These are phyloP conservation scores for Globisporangium barbulae DNA, from an alignment of 352 stramenopile species.

Conservation along the genomic window DNA sequence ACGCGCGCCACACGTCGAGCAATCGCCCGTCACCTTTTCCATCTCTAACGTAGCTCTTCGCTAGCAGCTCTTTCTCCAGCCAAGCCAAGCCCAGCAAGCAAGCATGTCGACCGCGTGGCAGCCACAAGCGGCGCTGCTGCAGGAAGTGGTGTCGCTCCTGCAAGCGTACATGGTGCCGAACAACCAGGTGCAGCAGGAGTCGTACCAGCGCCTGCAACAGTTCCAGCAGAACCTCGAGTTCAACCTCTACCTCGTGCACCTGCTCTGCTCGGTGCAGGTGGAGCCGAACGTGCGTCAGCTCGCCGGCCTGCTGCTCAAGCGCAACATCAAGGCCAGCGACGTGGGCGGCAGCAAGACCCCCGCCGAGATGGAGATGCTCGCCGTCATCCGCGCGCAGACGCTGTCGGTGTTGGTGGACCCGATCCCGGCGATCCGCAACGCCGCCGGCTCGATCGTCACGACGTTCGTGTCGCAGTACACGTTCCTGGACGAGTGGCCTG, in stretches of 20 bases:
- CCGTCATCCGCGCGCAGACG: slow-evolving; percentile 76
- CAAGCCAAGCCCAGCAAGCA: background rate
- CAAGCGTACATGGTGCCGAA: slow-evolving; percentile 82
- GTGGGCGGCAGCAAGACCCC: slow-evolving; percentile 44
- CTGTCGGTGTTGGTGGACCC: slow-evolving; percentile 65
- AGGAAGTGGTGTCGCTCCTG: slow-evolving; percentile 75
- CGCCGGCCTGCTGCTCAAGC: slow-evolving; percentile 80
- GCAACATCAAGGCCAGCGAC: slow-evolving; percentile 82
- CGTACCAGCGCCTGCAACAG: slow-evolving; percentile 80
- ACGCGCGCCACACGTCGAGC: background rate
- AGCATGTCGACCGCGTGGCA: slow-evolving; percentile 61
- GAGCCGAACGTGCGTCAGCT: slow-evolving; percentile 73
- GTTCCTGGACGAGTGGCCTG: slow-evolving; percentile 85
- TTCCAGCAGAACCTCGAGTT: slow-evolving; percentile 89
- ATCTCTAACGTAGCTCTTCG: background rate
- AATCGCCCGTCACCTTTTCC: background rate
- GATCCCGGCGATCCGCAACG: slow-evolving; percentile 66
- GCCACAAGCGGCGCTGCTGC: slow-evolving; percentile 67
- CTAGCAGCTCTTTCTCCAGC: background rate
- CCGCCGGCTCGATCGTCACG: slow-evolving; percentile 73
- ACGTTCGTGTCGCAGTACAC: slow-evolving; percentile 87
- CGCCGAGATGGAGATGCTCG: slow-evolving; percentile 71
- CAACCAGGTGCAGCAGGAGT: slow-evolving; percentile 82
- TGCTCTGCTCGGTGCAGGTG: slow-evolving; percentile 62
- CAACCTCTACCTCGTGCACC: slow-evolving; percentile 84